Conservation (phyloP, 169 alveolate species). For the Theileria annulata region DNA sequence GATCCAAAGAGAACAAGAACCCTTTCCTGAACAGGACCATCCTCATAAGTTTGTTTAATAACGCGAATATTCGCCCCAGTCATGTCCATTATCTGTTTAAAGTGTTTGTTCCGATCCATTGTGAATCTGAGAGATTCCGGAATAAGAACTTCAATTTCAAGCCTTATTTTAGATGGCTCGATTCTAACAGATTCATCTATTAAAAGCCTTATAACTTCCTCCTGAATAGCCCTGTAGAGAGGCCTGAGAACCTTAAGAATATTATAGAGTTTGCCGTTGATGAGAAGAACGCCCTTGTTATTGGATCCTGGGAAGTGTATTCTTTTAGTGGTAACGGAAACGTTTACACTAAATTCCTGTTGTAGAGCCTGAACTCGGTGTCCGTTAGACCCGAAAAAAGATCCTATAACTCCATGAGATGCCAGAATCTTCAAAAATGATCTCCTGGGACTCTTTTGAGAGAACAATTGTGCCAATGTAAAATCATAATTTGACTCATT, state of each 20-base stretch:
- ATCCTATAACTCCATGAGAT: conserved; percentile 46
- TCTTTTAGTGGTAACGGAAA: conserved; percentile 41
- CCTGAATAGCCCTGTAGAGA: conserved; percentile 46
- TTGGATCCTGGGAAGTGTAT: conserved; percentile 49
- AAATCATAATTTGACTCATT: conserved; percentile 12
- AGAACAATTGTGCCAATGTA: conserved; percentile 18
- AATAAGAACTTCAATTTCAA: conserved; percentile 40
- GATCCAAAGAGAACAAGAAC: conserved; percentile 46
- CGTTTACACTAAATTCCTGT: conserved; percentile 33
- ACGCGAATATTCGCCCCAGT: conserved; percentile 46
- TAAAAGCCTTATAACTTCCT: conserved; percentile 32
- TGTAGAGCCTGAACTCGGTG: conserved; percentile 48
- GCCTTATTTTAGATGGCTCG: conserved; percentile 24
- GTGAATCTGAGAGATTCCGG: conserved; percentile 35
- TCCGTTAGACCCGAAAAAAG: conserved; percentile 48
- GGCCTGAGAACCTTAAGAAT: conserved; percentile 33
- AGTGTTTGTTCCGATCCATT: conserved; percentile 46
- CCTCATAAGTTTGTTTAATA: conserved; percentile 47
- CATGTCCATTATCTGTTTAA: conserved; percentile 43
- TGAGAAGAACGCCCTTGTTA: conserved; percentile 40
- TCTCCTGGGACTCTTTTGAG: conserved; percentile 25
- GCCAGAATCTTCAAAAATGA: conserved; percentile 36
- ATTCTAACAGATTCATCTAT: conserved; percentile 36
- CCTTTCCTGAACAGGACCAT: conserved; percentile 42
- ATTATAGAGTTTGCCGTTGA: conserved; percentile 32